Percentiles rank a stretch among this genome's conserved stretches.
Conservation (phyloP, 2,329 filamentous ascomycete species). For the Alternaria gansuensis region DNA sequence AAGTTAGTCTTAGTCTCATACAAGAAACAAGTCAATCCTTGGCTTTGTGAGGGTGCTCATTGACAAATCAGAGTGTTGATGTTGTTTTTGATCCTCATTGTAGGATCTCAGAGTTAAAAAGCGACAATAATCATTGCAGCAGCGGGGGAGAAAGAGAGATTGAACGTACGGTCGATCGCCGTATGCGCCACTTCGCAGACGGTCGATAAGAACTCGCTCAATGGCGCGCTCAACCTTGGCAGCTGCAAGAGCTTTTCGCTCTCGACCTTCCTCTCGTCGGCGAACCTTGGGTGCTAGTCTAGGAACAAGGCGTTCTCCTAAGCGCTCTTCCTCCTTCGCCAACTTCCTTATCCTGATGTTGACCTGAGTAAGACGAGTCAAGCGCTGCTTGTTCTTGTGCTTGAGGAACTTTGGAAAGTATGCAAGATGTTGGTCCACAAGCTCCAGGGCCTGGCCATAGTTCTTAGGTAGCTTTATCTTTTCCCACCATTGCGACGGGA, state of each 20-base stretch:
- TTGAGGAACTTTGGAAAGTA: slow-evolving; percentile 95
- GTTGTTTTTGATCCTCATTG: slow-evolving; percentile 23
- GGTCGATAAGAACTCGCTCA: slow-evolving; percentile 91
- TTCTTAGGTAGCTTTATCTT: slow-evolving; percentile 88
- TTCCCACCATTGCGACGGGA: slow-evolving; percentile 94
- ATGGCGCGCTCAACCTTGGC: slow-evolving; percentile 97
- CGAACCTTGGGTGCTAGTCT: slow-evolving; percentile 90
- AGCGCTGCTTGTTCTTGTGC: slow-evolving; percentile 95
- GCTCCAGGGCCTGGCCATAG: slow-evolving; percentile 86
- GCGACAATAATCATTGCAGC: slow-evolving; percentile 20
- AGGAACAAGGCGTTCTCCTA: slow-evolving; percentile 88
- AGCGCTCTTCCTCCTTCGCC: slow-evolving; percentile 85
- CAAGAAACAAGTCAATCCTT: background rate
- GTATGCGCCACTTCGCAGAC: slow-evolving; percentile 90
- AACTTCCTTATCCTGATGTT: slow-evolving; percentile 78
- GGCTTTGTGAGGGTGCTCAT: slow-evolving; percentile 11
- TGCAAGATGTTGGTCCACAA: slow-evolving; percentile 68
- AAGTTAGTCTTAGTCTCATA: slow-evolving; percentile 5
- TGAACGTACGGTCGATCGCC: slow-evolving; percentile 76
- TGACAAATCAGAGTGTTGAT: slow-evolving; percentile 22
- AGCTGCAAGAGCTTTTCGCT: slow-evolving; percentile 61
- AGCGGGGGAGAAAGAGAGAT: background rate
- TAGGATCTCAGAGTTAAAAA: slow-evolving; percentile 24
- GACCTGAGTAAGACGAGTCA: slow-evolving; percentile 92
- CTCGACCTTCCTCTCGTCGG: slow-evolving; percentile 58